Evolutionary conservation across 257 asterid genomes (phyloP).

Genomic region (Fraxinus americana): DNA sequence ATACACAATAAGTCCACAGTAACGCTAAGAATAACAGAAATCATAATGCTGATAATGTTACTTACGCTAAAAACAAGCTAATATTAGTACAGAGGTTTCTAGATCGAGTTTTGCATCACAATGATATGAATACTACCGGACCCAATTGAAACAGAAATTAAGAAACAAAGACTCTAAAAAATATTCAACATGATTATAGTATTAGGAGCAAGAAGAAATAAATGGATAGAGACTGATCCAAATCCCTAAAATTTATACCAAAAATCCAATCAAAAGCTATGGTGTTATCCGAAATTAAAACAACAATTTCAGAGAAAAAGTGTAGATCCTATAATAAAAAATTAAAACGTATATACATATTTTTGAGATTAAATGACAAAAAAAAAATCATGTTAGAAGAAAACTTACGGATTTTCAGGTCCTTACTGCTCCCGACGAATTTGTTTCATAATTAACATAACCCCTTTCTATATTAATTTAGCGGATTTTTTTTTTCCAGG

Average conservation of each 20-base stretch:
- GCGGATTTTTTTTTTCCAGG: too few relatives aligned
- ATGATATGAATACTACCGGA: not conserved
- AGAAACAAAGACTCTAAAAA: not conserved
- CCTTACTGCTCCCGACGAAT: too few relatives aligned
- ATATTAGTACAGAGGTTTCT: not conserved
- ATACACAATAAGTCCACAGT: not conserved
- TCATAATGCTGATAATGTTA: not conserved
- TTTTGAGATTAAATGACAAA: too few relatives aligned
- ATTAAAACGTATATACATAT: not conserved
- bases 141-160: not conserved
- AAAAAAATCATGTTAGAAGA: too few relatives aligned
- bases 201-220: too few relatives aligned
- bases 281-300: not conserved
- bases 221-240: not conserved
- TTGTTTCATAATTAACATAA: too few relatives aligned
- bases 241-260: not conserved
- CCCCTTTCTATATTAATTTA: too few relatives aligned
- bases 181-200: not conserved
- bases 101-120: not conserved
- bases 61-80: not conserved
- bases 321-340: not conserved
- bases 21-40: not conserved
- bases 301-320: not conserved
- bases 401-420: too few relatives aligned
- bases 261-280: not conserved